These are phyloP conservation scores for Phialemonium atrogriseum DNA, from an alignment of 2,329 filamentous ascomycete species.

Conservation along the genomic window DNA sequence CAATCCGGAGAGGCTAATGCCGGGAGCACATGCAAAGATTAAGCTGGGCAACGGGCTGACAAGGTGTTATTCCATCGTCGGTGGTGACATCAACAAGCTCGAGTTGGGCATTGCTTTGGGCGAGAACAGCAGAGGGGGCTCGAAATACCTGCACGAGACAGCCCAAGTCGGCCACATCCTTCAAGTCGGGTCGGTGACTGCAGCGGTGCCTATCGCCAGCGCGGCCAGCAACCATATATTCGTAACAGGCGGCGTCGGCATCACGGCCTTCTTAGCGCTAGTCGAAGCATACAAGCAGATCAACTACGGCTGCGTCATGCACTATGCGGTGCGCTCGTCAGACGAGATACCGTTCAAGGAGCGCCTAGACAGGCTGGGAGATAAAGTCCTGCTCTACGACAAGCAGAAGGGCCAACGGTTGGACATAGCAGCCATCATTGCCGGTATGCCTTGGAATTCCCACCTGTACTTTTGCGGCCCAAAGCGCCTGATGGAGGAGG, in stretches of 20 bases:
- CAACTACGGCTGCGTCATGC: constrained; percentile 43
- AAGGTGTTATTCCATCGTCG: constrained; percentile 53
- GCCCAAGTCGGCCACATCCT: constrained; percentile 40
- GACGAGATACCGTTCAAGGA: constrained; percentile 47
- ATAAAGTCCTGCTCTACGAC: constrained; percentile 43
- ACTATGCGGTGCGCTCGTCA: constrained; percentile 47
- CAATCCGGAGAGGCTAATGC: constrained; percentile 21
- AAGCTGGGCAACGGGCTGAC: constrained; percentile 47
- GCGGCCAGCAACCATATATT: constrained; percentile 52
- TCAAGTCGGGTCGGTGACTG: constrained; percentile 40
- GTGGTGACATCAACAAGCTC: constrained; percentile 39
- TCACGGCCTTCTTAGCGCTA: constrained; percentile 54
- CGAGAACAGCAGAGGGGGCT: constrained; percentile 49
- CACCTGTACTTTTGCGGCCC: constrained; percentile 57
- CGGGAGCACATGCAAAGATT: constrained; percentile 48
- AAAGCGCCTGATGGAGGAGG: constrained; percentile 45
- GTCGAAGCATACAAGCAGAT: constrained; percentile 31
- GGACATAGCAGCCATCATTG: constrained; percentile 38
- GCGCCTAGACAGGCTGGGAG: constrained; percentile 32
- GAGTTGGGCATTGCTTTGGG: constrained; percentile 52
- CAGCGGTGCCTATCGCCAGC: constrained; percentile 34
- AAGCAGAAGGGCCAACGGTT: constrained; percentile 41
- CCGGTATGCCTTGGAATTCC: constrained; percentile 39
- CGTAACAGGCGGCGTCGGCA: constrained; percentile 56
- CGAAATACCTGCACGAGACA: constrained; percentile 45